Percentiles rank a stretch among this genome's conserved stretches.
Evolutionary conservation across 169 alveolate species (phyloP).

Genomic region (Babesia ovata): DNA sequence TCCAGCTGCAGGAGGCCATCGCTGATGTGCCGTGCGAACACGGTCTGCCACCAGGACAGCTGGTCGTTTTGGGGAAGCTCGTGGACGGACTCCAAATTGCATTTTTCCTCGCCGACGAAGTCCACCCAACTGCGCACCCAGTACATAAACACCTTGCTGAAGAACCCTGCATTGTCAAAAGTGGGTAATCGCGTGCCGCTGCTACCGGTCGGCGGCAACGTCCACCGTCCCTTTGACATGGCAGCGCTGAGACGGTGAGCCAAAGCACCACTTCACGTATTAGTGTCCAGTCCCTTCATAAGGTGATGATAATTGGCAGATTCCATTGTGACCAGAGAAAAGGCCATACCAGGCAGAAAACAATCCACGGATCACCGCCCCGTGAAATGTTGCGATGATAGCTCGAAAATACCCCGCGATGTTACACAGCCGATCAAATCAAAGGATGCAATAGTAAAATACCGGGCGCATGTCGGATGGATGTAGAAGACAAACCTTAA

Average conservation of each 20-base stretch:
- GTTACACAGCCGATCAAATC: too few relatives aligned
- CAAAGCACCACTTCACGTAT: background rate
- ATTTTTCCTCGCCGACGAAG: background rate
- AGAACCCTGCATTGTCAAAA: constrained; percentile 12
- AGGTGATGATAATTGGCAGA: too few relatives aligned
- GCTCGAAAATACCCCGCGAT: too few relatives aligned
- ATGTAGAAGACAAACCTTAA: too few relatives aligned
- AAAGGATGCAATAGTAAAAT: too few relatives aligned
- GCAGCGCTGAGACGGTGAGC: background rate
- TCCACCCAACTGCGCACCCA: constrained; percentile 44
- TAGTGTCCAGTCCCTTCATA: background rate
- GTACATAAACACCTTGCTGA: constrained; percentile 11
- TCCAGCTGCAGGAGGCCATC: constrained; percentile 36
- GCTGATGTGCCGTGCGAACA: constrained; percentile 45
- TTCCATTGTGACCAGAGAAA: too few relatives aligned
- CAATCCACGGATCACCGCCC: too few relatives aligned
- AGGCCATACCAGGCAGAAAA: too few relatives aligned
- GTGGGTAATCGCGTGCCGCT: background rate
- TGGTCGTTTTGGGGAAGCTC: constrained; percentile 39
- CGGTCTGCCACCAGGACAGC: constrained; percentile 18
- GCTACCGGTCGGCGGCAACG: background rate
- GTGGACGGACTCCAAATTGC: constrained; percentile 21
- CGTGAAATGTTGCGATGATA: too few relatives aligned
- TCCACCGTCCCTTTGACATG: background rate
- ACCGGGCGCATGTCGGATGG: too few relatives aligned